Evolutionary conservation across 1,284 basidiomycete genomes (phyloP), one percentile per base, ranked within the genome.

Genomic region (Phlebopus sp.): DNA sequence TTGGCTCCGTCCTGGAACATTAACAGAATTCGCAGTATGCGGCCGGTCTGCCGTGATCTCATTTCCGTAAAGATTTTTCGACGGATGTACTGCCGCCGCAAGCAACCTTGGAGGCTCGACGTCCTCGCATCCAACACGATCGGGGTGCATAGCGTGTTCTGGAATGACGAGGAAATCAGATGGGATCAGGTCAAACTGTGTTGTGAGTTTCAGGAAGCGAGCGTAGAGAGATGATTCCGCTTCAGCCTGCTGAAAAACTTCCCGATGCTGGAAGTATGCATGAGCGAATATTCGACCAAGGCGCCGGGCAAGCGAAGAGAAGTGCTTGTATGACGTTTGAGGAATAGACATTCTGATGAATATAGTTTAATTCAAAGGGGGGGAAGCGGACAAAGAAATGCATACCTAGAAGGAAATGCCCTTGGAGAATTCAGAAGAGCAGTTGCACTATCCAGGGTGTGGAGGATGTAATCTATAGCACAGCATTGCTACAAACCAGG

Each of bases 391-490:
- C 31, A 36, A 53, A 42, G 32, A 23, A 44, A 47, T 39, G 58
- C 73, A 51, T 59, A 90, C 84, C 92, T 76, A 15, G 90, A 94
- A 4, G 96, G 95, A 61, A 99, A 98, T 14, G 91, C 86, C 43
- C 90, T 78, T 3, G 92, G 84, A 2, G 92, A 95, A 68, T 94
- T 95, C 44, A 97, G 78, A n/a, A 97, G 77, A 1, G 92, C 90
- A 0, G 92, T 93, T 5, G 94, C 92, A 55, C 89, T 92, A 70
- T 97, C 95, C 11, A 97, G 76, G 0, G 94, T 96, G 67, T 98
- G 96, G 7, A 94, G 74, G 52, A 96, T 97, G 69, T 98, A 98
- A 73, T 97, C 95, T 48, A 97, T 96, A 1, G 95, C 96, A 63
- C 91, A 95, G 70, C 96, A 99, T 81, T 92, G 87, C 81, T 90